These are phyloP conservation scores for Geopyxis carbonaria DNA, from an alignment of 495 filamentous ascomycete genomes.

Conservation along the genomic window DNA sequence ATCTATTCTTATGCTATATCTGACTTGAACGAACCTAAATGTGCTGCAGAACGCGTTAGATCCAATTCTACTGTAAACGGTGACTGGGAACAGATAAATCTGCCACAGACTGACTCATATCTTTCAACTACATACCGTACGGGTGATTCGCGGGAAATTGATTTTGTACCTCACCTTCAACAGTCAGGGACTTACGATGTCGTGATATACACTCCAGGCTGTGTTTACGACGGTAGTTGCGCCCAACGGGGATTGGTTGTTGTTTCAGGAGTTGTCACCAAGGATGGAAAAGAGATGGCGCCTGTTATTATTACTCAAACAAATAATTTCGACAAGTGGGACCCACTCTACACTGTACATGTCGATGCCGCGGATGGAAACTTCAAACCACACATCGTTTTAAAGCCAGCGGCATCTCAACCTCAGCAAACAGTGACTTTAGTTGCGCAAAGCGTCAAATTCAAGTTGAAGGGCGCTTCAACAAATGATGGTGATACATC, in stretches of 20 bases:
- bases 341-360: constrained; percentile 67
- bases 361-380: constrained; percentile 56
- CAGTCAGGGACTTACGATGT: constrained; percentile 82
- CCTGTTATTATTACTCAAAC: constrained; percentile 57
- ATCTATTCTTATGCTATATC: constrained; percentile 71
- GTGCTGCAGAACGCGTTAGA: constrained; percentile 45
- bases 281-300: constrained; percentile 22
- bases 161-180: constrained; percentile 73
- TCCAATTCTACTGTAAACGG: constrained; percentile 53
- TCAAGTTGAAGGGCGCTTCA: constrained; percentile 45
- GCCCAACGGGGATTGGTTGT: constrained; percentile 55
- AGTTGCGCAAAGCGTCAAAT: constrained; percentile 72
- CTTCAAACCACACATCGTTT: constrained; percentile 68
- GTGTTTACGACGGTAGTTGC: constrained; percentile 62
- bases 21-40: constrained; percentile 75
- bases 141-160: too few species aligned
- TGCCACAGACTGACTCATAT: too few species aligned
- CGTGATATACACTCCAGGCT: constrained; percentile 80
- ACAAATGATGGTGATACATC: constrained; percentile 25
- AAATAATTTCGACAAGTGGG: constrained; percentile 87
- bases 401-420: constrained; percentile 52
- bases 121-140: too few species aligned
- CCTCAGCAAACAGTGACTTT: constrained; percentile 45
- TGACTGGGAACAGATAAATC: constrained; percentile 39
- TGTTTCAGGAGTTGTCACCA: constrained; percentile 45